Evolutionary conservation across 768 basidiomycete genomes (phyloP).

Genomic region (Auriscalpium orientale): DNA sequence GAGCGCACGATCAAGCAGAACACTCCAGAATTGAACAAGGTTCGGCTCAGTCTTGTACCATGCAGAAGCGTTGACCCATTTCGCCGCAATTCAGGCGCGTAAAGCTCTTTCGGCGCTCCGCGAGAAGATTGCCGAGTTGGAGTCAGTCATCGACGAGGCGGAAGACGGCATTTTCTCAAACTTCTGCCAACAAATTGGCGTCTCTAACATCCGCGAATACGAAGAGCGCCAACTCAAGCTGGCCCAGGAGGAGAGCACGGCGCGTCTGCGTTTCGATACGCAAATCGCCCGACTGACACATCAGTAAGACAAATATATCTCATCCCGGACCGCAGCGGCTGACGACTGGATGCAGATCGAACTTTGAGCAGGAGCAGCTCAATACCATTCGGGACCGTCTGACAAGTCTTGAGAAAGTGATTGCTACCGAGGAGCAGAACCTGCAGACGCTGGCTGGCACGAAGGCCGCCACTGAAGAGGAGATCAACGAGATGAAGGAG

Average conservation of each 20-base stretch:
- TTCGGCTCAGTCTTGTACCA: slow-evolving; percentile 17
- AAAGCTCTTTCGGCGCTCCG: slow-evolving; percentile 43
- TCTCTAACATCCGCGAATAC: slow-evolving; percentile 83
- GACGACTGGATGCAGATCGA: slow-evolving; percentile 40
- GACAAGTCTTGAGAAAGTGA: slow-evolving; percentile 41
- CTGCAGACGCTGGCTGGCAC: slow-evolving; percentile 47
- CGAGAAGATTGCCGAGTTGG: slow-evolving; percentile 46
- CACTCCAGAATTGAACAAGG: slow-evolving; percentile 68
- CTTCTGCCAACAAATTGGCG: slow-evolving; percentile 77
- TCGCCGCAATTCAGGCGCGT: slow-evolving; percentile 37
- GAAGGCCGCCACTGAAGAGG: slow-evolving; percentile 45
- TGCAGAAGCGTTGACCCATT: background rate
- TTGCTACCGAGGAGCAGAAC: slow-evolving; percentile 44
- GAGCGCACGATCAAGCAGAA: slow-evolving; percentile 61
- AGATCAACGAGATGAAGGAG: slow-evolving; percentile 52
- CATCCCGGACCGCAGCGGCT: background rate
- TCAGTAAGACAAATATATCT: slow-evolving; percentile 46
- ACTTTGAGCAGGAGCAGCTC: slow-evolving; percentile 78
- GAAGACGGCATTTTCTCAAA: slow-evolving; percentile 72
- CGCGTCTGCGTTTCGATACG: slow-evolving; percentile 72
- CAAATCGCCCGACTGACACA: slow-evolving; percentile 82
- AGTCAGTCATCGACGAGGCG: slow-evolving; percentile 56
- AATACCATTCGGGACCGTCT: slow-evolving; percentile 57
- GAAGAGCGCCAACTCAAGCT: slow-evolving; percentile 87
- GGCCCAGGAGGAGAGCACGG: slow-evolving; percentile 83